These are phyloP conservation scores for Phytopythium sindhum DNA, from an alignment of 352 stramenopile species.

Conservation along the genomic window DNA sequence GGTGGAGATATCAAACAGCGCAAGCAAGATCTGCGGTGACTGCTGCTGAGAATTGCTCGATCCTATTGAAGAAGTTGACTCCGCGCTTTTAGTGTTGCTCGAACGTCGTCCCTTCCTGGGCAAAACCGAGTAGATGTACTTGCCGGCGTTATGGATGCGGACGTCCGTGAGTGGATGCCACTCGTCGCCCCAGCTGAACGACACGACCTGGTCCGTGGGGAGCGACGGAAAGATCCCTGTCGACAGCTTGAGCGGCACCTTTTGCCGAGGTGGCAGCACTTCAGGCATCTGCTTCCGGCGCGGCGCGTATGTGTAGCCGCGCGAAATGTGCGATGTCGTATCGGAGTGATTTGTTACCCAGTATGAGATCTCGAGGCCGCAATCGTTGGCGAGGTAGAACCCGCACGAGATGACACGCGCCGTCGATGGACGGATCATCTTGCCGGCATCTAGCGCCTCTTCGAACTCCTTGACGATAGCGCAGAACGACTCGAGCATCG, in stretches of 20 bases:
- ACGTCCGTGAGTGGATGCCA: slow-evolving; percentile 80
- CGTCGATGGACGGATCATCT: slow-evolving; percentile 31
- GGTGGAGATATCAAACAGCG: slow-evolving; percentile 71
- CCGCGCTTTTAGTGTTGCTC: slow-evolving; percentile 6
- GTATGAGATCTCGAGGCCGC: slow-evolving; percentile 46
- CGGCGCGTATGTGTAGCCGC: slow-evolving; percentile 58
- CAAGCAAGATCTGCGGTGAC: slow-evolving; percentile 34
- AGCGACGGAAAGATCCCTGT: slow-evolving; percentile 65
- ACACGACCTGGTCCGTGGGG: slow-evolving; percentile 67
- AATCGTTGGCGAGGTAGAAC: slow-evolving; percentile 79
- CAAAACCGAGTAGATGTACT: slow-evolving; percentile 73
- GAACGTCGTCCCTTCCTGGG: slow-evolving; percentile 18
- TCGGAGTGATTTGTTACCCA: slow-evolving; percentile 13
- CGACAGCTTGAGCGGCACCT: slow-evolving; percentile 68
- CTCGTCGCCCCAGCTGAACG: slow-evolving; percentile 65
- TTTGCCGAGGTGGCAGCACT: slow-evolving; percentile 41
- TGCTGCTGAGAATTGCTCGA: not conserved
- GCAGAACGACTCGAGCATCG: slow-evolving; percentile 61
- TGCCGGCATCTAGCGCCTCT: slow-evolving; percentile 18
- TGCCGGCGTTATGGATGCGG: slow-evolving; percentile 68
- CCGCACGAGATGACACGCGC: slow-evolving; percentile 76
- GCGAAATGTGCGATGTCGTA: slow-evolving; percentile 16
- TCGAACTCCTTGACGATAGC: slow-evolving; percentile 59
- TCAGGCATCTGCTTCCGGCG: slow-evolving; percentile 40
- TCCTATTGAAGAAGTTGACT: slow-evolving; percentile 2